Evolutionary conservation across 768 basidiomycete genomes (phyloP).

Genomic region (Podaxis sp.): DNA sequence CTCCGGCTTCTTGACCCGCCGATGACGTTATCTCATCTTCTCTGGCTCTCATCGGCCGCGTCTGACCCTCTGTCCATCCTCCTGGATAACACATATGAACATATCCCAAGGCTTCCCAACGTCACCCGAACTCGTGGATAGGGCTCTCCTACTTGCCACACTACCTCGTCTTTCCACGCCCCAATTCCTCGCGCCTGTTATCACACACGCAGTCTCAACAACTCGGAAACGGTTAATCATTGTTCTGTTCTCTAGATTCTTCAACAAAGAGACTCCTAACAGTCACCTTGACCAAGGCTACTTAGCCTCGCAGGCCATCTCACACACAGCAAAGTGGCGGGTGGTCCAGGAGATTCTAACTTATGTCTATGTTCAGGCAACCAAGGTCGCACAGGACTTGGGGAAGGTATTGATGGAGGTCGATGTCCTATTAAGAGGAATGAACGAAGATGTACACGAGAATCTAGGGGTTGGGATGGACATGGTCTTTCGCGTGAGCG

Average conservation of each 20-base stretch:
- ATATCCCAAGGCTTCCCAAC: conserved; percentile 9
- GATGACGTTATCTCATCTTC: neutral
- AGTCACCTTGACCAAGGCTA: conserved; percentile 16
- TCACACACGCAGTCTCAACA: conserved; percentile 47
- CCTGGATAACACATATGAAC: conserved; percentile 4
- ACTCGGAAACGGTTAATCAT: conserved; percentile 56
- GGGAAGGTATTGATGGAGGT: conserved; percentile 75
- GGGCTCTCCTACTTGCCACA: conserved; percentile 53
- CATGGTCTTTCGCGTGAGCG: conserved; percentile 49
- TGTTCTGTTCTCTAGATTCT: conserved; percentile 63
- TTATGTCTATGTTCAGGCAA: conserved; percentile 84
- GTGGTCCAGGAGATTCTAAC: conserved; percentile 77
- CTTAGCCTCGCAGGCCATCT: conserved; percentile 28
- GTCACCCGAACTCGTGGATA: conserved; percentile 24
- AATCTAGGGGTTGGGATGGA: conserved; percentile 43
- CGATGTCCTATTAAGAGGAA: conserved; percentile 71
- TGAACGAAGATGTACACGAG: conserved; percentile 43
- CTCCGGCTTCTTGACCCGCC: neutral
- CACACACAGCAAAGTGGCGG: conserved; percentile 57
- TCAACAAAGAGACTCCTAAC: conserved; percentile 36
- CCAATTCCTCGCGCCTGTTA: conserved; percentile 53
- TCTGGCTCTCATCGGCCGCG: neutral
- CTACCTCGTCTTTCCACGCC: conserved; percentile 51
- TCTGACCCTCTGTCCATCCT: neutral
- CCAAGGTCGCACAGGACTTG: conserved; percentile 64